Evolutionary conservation across 2,329 filamentous ascomycete species (phyloP).

Genomic region (Aaosphaeria arxii): DNA sequence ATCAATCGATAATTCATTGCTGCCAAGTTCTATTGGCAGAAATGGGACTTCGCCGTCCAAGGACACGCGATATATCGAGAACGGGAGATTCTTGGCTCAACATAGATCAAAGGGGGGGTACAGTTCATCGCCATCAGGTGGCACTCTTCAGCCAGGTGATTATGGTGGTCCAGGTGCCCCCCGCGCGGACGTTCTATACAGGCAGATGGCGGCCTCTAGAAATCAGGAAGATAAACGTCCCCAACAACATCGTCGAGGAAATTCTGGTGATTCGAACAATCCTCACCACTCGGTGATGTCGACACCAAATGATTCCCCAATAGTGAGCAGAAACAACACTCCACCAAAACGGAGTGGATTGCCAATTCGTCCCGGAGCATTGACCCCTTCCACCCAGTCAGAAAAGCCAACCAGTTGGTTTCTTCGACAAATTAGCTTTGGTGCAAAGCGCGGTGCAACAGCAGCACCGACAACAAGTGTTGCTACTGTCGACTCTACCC

Average conservation of each 20-base stretch:
- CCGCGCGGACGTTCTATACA: slow-evolving; percentile 29
- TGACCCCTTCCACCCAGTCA: slow-evolving; percentile 6
- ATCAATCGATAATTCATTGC: slow-evolving; percentile 17
- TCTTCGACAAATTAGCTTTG: slow-evolving; percentile 39
- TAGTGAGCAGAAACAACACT: slow-evolving; percentile 25
- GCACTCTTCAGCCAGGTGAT: slow-evolving; percentile 8
- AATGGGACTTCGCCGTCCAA: slow-evolving; percentile 16
- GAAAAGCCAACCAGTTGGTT: slow-evolving; percentile 32
- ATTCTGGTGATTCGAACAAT: slow-evolving; percentile 23
- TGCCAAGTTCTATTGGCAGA: slow-evolving; percentile 32
- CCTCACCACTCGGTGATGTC: slow-evolving; percentile 12
- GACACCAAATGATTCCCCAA: slow-evolving; percentile 24
- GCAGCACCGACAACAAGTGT: slow-evolving; percentile 27
- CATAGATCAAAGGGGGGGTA: slow-evolving; percentile 15
- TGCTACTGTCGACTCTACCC: slow-evolving; percentile 31
- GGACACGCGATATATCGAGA: slow-evolving; percentile 18
- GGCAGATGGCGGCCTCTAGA: slow-evolving; percentile 18
- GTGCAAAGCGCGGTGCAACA: slow-evolving; percentile 23
- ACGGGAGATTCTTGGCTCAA: slow-evolving; percentile 19
- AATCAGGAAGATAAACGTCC: slow-evolving; percentile 10
- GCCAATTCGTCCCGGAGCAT: slow-evolving; percentile 7
- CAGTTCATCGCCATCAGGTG: slow-evolving; percentile 19
- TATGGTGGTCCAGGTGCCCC: slow-evolving; percentile 14
- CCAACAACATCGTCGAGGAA: slow-evolving; percentile 16
- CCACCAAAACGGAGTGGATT: slow-evolving; percentile 23